Base-by-base conservation (phyloP, 2,329 filamentous ascomycete genomes). In the Venturia pyrina region DNA sequence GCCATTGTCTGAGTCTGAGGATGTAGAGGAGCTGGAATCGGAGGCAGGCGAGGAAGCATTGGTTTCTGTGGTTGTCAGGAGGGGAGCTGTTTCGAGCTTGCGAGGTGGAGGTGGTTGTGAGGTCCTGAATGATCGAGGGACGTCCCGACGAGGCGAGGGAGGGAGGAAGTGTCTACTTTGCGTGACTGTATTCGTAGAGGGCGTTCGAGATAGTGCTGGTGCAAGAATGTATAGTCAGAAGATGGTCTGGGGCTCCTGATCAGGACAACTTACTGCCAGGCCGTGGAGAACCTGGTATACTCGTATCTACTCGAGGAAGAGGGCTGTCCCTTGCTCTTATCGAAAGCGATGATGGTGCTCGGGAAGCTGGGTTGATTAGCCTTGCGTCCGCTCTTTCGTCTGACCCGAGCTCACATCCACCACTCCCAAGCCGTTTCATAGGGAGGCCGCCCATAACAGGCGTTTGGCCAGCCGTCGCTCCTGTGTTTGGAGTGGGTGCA, bases 301-400 rank as follows among this genome's bases (percentile, higher is more conserved):
- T 79, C 5, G 71, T 74, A 28, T 86, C 85, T 56, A 50, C 80
- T 50, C 80, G 78, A 11, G 80, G 76, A 63, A 81, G 72, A 2
- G 83, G 82, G n/a, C 82, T 82, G 66, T 88, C 85, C 69, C 79
- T 82, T 37, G 70, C 71, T n/a, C 84, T 82, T n/a, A 83, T 74
- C 10, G 85, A 85, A 21, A 87, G 73, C 1, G 83, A 78, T 2
- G 85, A 87, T 1, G 81, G 77, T 8, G 80, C 77, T 67, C 80
- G 76, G 21, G 75, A 73, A 46, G 73, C 76, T 73, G 61, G 21
- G 7, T n/a, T 24, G 21, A 17, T 56, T 34, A 60, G 37, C 13
- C 15, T 21, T 63, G 48, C 28, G 62, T 41, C 56, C 32, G 50
- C 28, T 34, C 41, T 41, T 21, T 34, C 15, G 8, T n/a, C n/a